Evolutionary conservation across 2,329 filamentous ascomycete species (phyloP).

Genomic region (Coniochaeta ligniaria): DNA sequence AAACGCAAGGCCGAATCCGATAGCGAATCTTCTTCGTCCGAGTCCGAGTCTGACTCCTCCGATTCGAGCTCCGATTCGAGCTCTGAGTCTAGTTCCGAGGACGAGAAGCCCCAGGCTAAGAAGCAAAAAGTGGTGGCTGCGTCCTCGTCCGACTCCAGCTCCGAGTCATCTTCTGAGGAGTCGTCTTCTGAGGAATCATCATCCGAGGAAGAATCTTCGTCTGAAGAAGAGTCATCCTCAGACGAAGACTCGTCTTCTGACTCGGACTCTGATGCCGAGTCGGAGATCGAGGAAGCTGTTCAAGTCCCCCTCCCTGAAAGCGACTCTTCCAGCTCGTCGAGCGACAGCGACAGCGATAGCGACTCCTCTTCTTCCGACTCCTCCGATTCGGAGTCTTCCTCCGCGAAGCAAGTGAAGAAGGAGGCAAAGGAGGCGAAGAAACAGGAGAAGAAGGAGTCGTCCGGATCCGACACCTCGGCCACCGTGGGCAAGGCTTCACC

Average conservation of each 20-base stretch:
- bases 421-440: constrained; percentile 10
- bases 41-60: constrained; percentile 21
- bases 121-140: constrained; percentile 36
- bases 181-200: constrained; percentile 6
- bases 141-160: constrained; percentile 12
- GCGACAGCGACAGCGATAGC: constrained; percentile 12
- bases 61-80: constrained; percentile 16
- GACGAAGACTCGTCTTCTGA: constrained; percentile 22
- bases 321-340: constrained; percentile 9
- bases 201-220: constrained; percentile 13
- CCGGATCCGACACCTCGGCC: constrained; percentile 31
- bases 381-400: constrained; percentile 34
- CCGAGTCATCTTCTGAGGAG: constrained; percentile 16
- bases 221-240: constrained; percentile 30
- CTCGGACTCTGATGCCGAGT: constrained; percentile 17
- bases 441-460: constrained; percentile 13
- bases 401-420: constrained; percentile 13
- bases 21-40: constrained; percentile 26
- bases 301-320: not conserved
- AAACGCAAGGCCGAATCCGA: constrained; percentile 47
- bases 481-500: constrained; percentile 49
- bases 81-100: constrained; percentile 35
- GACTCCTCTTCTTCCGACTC: constrained; percentile 26
- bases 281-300: constrained; percentile 6
- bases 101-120: constrained; percentile 41